phyloP scores from a whole-genome alignment of 345 rosid genomes.

The Salix koriyanagi region DNA sequence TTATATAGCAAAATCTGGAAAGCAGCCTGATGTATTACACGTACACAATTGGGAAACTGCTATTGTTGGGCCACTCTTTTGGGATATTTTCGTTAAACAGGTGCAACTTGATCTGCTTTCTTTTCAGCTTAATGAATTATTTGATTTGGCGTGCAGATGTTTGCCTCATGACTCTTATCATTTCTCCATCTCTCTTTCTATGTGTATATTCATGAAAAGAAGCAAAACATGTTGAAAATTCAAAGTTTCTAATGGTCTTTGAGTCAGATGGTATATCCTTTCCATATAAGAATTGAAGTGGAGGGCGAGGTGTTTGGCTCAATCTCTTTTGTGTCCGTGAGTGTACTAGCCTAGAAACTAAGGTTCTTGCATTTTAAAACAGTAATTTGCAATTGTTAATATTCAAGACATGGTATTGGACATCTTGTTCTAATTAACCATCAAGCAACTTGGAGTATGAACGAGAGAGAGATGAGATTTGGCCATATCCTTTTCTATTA shows the following conservation, averaged over 20 bases:
- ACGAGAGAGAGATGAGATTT: not conserved
- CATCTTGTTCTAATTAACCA: not conserved
- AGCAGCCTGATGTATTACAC: conserved; percentile 81
- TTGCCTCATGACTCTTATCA: not conserved
- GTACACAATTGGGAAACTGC: conserved; percentile 89
- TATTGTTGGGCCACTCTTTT: conserved; percentile 77
- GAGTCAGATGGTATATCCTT: not conserved
- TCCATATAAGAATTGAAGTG: not conserved
- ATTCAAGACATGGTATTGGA: not conserved
- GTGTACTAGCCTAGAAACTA: not conserved
- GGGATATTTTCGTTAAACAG: conserved; percentile 81
- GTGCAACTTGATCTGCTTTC: conserved; percentile 27
- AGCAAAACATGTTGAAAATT: not conserved
- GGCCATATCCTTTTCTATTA: not conserved
- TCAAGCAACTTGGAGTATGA: conserved; percentile 4
- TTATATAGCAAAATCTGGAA: conserved; percentile 70
- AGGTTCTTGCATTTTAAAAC: not conserved
- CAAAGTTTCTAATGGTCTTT: not conserved
- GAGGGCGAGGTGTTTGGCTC: not conserved
- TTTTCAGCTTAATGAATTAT: not conserved
- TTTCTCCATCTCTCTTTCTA: no score
- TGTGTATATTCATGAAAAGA: not conserved
- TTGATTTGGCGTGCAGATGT: conserved; percentile 1
- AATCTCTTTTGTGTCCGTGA: not conserved
- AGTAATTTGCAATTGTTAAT: not conserved